These are phyloP conservation scores for Colletotrichum acutatum DNA, from an alignment of 2,329 filamentous ascomycete species.

Conservation along the genomic window DNA sequence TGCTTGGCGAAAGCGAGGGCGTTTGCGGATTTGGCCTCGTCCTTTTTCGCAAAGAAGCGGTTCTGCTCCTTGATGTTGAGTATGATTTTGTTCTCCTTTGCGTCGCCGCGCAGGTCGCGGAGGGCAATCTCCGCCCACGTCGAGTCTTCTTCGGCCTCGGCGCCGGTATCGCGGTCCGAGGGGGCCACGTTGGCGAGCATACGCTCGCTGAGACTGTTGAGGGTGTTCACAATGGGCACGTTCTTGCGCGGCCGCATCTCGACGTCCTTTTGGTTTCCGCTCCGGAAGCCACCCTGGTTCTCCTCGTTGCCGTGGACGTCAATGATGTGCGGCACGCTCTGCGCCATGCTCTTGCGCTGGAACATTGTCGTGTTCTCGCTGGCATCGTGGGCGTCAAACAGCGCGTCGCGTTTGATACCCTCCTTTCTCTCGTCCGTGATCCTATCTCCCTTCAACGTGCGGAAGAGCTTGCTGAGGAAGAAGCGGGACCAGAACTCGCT, in stretches of 20 bases:
- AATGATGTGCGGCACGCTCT: constrained; percentile 87
- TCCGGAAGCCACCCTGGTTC: constrained; percentile 84
- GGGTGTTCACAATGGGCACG: constrained; percentile 86
- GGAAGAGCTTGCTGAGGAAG: constrained; percentile 90
- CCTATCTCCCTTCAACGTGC: constrained; percentile 90
- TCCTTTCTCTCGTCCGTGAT: constrained; percentile 80
- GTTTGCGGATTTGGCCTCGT: constrained; percentile 58
- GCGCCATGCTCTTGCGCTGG: constrained; percentile 64
- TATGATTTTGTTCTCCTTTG: constrained; percentile 80
- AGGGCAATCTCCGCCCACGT: constrained; percentile 81
- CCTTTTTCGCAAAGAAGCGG: constrained; percentile 77
- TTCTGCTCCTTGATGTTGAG: constrained; percentile 91
- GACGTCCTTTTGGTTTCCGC: constrained; percentile 86
- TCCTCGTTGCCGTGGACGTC: constrained; percentile 95
- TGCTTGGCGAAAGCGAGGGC: constrained; percentile 72
- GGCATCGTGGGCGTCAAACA: constrained; percentile 88
- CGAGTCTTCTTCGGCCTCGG: constrained; percentile 78
- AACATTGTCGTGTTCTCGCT: constrained; percentile 71
- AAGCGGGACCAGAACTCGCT: constrained; percentile 93
- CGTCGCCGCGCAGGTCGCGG: constrained; percentile 81
- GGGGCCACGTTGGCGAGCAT: constrained; percentile 90
- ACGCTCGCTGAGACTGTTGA: constrained; percentile 93
- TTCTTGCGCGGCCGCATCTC: constrained; percentile 89
- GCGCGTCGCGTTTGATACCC: constrained; percentile 62
- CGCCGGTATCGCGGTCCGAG: constrained; percentile 75